A percentile compares a stretch with the other conserved stretches of the same genome.
These are phyloP conservation scores for Linnemannia exigua DNA, from an alignment of 192 early-diverging fungal genomes.

Conservation along the genomic window DNA sequence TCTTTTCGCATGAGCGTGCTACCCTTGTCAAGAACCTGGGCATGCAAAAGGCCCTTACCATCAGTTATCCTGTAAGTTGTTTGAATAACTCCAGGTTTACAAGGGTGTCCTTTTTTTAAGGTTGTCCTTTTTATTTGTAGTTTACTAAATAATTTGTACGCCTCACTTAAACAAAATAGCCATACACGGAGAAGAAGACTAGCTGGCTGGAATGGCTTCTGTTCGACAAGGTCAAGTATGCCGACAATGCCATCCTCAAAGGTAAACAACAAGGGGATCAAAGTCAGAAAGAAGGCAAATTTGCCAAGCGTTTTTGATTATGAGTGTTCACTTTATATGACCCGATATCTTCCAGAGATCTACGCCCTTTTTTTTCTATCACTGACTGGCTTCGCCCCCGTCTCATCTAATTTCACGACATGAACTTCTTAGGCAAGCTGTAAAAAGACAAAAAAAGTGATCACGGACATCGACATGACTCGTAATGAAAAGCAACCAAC, in stretches of 20 bases:
- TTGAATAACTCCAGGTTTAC: too few relatives aligned
- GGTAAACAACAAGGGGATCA: not conserved
- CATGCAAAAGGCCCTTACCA: constrained; percentile 47
- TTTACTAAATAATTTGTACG: too few relatives aligned
- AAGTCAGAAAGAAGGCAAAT: too few relatives aligned
- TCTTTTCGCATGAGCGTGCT: constrained; percentile 83
- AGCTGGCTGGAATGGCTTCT: constrained; percentile 39
- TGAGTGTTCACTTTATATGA: constrained; percentile 1
- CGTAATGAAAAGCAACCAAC: not conserved
- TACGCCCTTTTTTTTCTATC: too few relatives aligned
- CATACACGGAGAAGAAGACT: constrained; percentile 44
- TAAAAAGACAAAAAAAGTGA: not conserved
- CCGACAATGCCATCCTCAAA: constrained; percentile 38
- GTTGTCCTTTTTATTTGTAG: not conserved
- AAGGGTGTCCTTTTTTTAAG: not conserved
- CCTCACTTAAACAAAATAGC: constrained; percentile 11
- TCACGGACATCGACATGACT: not conserved
- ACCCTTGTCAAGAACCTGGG: constrained; percentile 65
- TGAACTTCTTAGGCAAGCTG: constrained; percentile 2
- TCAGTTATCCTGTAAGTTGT: constrained; percentile 53
- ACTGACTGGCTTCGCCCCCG: not conserved
- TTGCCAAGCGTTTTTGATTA: not conserved
- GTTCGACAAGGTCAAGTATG: constrained; percentile 22
- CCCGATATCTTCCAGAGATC: not conserved
- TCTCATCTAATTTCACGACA: not conserved